Evolutionary conservation across 495 filamentous ascomycete genomes (phyloP).

Genomic region (Penicillium cosmopolitanum): DNA sequence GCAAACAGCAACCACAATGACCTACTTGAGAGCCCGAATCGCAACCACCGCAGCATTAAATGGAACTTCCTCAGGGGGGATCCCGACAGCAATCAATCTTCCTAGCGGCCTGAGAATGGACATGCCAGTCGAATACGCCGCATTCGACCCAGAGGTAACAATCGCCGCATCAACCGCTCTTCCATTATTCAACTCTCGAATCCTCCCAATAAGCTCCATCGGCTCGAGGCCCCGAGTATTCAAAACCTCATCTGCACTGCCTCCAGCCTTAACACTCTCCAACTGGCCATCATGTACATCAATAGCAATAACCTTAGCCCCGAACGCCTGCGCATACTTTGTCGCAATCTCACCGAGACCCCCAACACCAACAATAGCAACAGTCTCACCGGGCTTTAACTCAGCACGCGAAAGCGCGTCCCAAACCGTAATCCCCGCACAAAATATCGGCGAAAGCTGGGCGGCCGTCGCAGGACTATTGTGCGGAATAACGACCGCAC

Average conservation of each 20-base stretch:
- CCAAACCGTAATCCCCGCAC: slow-evolving; percentile 28
- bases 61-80: slow-evolving; percentile 12
- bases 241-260: slow-evolving; percentile 13
- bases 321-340: slow-evolving; percentile 20
- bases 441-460: slow-evolving; percentile 22
- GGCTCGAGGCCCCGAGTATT: slow-evolving; percentile 8
- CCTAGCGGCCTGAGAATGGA: slow-evolving; percentile 14
- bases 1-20: neutral
- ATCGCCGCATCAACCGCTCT: slow-evolving; percentile 17
- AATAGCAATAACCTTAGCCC: slow-evolving; percentile 19
- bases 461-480: neutral
- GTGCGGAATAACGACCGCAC: slow-evolving; percentile 12
- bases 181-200: slow-evolving; percentile 9
- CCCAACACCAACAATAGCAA: slow-evolving; percentile 23
- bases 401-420: slow-evolving; percentile 17
- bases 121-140: slow-evolving; percentile 23
- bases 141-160: slow-evolving; percentile 19
- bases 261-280: slow-evolving; percentile 4
- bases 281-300: slow-evolving; percentile 22
- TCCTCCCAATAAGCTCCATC: neutral
- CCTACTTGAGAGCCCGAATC: slow-evolving; percentile 11
- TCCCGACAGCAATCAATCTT: slow-evolving; percentile 20
- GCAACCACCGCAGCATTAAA: neutral
- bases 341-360: slow-evolving; percentile 21
- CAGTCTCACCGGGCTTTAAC: slow-evolving; percentile 13